A percentile compares a stretch with the other conserved stretches of the same genome.
phyloP scores from a whole-genome alignment of 2,329 filamentous ascomycete species.

The Fusarium sp. region DNA sequence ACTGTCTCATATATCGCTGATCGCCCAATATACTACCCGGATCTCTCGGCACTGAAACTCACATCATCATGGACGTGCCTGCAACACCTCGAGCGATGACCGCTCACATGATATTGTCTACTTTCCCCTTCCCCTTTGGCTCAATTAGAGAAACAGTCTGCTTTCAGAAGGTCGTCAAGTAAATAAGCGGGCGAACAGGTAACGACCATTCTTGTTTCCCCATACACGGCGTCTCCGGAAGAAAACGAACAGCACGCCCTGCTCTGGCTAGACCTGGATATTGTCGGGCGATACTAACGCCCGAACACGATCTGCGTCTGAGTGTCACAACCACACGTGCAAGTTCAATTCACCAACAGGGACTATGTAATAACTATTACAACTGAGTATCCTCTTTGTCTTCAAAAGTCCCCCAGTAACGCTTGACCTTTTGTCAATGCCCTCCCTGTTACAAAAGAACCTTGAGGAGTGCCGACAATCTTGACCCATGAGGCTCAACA shows the following conservation, averaged over 20 bases:
- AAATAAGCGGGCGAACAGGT: constrained; percentile 16
- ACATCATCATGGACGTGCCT: constrained; percentile 1
- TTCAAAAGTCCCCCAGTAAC: constrained; percentile 42
- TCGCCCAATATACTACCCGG: constrained; percentile 23
- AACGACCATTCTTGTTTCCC: constrained; percentile 6
- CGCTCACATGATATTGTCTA: constrained; percentile 17
- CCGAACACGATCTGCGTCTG: constrained; percentile 15
- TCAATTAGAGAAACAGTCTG: constrained; percentile 2
- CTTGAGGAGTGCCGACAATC: constrained; percentile 20
- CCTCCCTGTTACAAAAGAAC: constrained; percentile 30
- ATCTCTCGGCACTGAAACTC: constrained; percentile 33
- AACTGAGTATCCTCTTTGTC: constrained; percentile 31
- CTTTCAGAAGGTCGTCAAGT: constrained; percentile 45
- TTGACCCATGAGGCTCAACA: constrained; percentile 24
- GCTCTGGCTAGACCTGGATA: constrained; percentile 7
- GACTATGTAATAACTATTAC: constrained; percentile 34
- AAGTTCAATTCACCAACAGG: constrained; percentile 17
- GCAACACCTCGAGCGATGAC: constrained; percentile 3
- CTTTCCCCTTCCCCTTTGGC: background rate
- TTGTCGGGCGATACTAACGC: constrained; percentile 22
- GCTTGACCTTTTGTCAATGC: constrained; percentile 20
- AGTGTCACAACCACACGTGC: constrained; percentile 15
- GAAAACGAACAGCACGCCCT: constrained; percentile 16
- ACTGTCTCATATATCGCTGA: constrained; percentile 27
- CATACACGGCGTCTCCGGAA: constrained; percentile 17